A percentile compares a stretch with the other conserved stretches of the same genome.
phyloP scores from a whole-genome alignment of 169 alveolate genomes.

The Miamiensis avidus region DNA sequence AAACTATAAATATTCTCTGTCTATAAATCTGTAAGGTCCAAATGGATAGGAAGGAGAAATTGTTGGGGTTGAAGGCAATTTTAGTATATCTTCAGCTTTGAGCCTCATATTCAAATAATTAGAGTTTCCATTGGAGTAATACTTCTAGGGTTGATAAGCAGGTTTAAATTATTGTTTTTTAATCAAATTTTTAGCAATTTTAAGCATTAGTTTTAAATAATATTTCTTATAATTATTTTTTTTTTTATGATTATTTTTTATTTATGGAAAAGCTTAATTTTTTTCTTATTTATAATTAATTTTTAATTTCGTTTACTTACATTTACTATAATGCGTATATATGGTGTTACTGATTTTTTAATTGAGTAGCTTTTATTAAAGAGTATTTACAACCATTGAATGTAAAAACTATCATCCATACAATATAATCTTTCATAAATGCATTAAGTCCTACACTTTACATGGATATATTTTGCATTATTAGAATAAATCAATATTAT shows the following conservation, averaged over 20 bases:
- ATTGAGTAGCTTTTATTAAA: too few relatives aligned
- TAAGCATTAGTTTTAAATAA: neutral
- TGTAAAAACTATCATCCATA: too few relatives aligned
- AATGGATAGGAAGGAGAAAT: constrained; percentile 23
- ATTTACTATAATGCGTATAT: too few relatives aligned
- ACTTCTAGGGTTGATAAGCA: neutral
- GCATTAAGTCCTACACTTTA: too few relatives aligned
- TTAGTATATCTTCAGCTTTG: constrained; percentile 6
- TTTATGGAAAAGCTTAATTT: too few relatives aligned
- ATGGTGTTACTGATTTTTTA: too few relatives aligned
- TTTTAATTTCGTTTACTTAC: neutral
- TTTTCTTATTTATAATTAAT: too few relatives aligned
- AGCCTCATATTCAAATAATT: neutral
- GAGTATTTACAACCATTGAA: too few relatives aligned
- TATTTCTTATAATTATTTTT: neutral
- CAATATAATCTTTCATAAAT: too few relatives aligned
- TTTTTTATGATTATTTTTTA: neutral
- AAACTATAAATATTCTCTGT: constrained; percentile 10
- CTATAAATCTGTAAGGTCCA: constrained; percentile 22
- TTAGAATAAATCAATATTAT: too few relatives aligned
- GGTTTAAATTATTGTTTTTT: too few relatives aligned
- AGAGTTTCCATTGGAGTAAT: constrained; percentile 5
- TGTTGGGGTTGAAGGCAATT: constrained; percentile 11
- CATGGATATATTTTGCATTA: too few relatives aligned
- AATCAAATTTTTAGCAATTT: neutral